Percentiles rank a stretch among this genome's conserved stretches.
phyloP scores from a whole-genome alignment of 352 stramenopile species.

The Phytophthora megakarya region DNA sequence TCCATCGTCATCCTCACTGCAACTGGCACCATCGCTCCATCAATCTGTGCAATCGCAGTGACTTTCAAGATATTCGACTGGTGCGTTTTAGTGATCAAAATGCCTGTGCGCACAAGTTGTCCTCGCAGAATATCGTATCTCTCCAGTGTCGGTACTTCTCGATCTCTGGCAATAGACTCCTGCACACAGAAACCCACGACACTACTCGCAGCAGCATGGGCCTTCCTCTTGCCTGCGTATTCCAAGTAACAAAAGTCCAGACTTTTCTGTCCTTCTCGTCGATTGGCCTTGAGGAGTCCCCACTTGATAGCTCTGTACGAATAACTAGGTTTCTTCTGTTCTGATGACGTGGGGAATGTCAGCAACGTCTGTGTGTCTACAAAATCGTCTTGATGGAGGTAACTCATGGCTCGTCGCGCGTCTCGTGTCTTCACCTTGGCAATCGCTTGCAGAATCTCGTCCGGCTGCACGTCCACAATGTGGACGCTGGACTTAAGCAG shows the following conservation, averaged over 20 bases:
- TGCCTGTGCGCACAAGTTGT: conserved; percentile 60
- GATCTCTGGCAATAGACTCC: conserved; percentile 64
- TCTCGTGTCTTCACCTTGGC: conserved; percentile 63
- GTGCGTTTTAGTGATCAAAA: conserved; percentile 79
- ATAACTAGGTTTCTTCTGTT: conserved; percentile 59
- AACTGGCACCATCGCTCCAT: conserved; percentile 48
- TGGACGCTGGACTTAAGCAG: conserved; percentile 70
- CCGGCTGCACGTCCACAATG: conserved; percentile 57
- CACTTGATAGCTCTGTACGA: conserved; percentile 80
- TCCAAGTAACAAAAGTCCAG: conserved; percentile 82
- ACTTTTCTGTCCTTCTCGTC: conserved; percentile 43
- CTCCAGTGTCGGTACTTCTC: conserved; percentile 70
- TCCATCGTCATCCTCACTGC: conserved; percentile 48
- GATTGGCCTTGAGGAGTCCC: conserved; percentile 38
- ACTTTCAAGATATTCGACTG: conserved; percentile 74
- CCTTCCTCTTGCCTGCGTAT: conserved; percentile 70
- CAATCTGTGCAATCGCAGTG: conserved; percentile 74
- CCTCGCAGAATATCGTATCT: conserved; percentile 66
- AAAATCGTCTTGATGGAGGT: conserved; percentile 57
- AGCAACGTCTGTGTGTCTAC: conserved; percentile 72
- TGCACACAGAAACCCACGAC: conserved; percentile 84
- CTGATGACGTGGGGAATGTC: conserved; percentile 62
- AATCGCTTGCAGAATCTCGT: conserved; percentile 68
- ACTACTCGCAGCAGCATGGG: conserved; percentile 36
- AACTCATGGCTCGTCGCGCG: conserved; percentile 52